A percentile compares a stretch with the other conserved stretches of the same genome.
These are phyloP conservation scores for Lichtheimia corymbifera DNA, from an alignment of 371 early-diverging fungal species.

Conservation along the genomic window DNA sequence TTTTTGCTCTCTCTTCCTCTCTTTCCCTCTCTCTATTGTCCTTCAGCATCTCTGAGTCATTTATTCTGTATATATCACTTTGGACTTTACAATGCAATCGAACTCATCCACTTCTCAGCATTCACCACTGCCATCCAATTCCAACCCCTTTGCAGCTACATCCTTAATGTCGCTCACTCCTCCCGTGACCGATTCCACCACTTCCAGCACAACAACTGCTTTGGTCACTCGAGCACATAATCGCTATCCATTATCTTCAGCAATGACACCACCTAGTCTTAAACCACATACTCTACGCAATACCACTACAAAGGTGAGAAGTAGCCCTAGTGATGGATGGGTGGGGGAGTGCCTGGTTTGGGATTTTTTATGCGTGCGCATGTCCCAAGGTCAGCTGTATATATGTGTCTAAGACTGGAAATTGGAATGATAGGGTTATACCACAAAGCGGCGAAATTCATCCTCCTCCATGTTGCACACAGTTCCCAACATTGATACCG, in stretches of 20 bases:
- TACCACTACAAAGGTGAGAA: neutral
- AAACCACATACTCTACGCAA: constrained; percentile 9
- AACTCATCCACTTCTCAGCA: neutral
- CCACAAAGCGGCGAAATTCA: constrained; percentile 13
- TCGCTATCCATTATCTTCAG: constrained; percentile 22
- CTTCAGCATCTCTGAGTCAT: too few species aligned
- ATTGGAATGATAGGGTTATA: neutral
- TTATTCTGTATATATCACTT: too few species aligned
- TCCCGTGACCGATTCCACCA: neutral
- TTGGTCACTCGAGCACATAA: neutral
- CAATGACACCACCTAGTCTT: constrained; percentile 23
- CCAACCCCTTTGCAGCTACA: neutral
- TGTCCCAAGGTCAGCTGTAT: neutral
- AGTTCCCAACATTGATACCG: neutral
- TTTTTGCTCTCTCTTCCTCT: too few species aligned
- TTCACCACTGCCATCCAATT: neutral
- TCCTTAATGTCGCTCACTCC: neutral
- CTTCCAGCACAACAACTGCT: neutral
- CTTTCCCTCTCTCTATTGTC: too few species aligned
- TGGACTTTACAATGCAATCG: too few species aligned
- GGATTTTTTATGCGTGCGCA: neutral
- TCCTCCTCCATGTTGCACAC: neutral
- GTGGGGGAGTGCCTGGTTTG: neutral
- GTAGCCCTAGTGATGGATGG: neutral
- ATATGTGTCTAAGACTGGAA: neutral